Base-by-base conservation (phyloP, 345 rosid species). In the Atalantia buxifolia region DNA sequence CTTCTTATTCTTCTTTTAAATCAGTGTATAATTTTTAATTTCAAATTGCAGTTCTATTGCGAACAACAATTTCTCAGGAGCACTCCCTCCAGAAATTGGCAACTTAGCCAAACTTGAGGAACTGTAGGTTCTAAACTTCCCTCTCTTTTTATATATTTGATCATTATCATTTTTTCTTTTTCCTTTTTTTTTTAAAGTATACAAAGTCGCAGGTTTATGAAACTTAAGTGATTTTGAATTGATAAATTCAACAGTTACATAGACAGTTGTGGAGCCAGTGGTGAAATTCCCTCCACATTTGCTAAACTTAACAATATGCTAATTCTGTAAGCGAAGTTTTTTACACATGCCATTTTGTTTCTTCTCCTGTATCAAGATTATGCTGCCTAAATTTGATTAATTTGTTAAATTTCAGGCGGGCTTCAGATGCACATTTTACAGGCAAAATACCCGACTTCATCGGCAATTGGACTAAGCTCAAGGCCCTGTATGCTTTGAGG, bases 401-500 rank as follows among this genome's bases (percentile, higher is more conserved):
- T n/a, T 64, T 70, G 50, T 38, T 80, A 24, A 61, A 70, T 55
- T 77, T 79, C 71, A 85, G 87, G 74, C 60, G 76, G 87, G 85
- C 85, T 68, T 75, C 81, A 9, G 80, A 85, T 70, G 19, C 1
- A 72, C 71, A 79, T 55, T 83, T 81, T 71, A 84, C 85, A 1
- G 87, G 87, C 24, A 82, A 82, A 28, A 80, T 86, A 57, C 85
- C 87, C 40, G 76, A 80, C 60, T 86, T 80, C 62, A 81, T 86
- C 16, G 86, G 86, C 45, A 86, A 81, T 42, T 86, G 86, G 88
- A 77, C 80, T 27, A 75, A 60, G 66, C 78, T 85, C 24, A 48
- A 1, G 30, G 0, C 38, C 5, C 14, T 83, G 88, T 83, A 79
- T 76, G 68, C 69, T 75, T 50, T 8, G 14, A n/a, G 66, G 19